phyloP scores from a whole-genome alignment of 106 monocot genomes.

The Dioscorea alata region DNA sequence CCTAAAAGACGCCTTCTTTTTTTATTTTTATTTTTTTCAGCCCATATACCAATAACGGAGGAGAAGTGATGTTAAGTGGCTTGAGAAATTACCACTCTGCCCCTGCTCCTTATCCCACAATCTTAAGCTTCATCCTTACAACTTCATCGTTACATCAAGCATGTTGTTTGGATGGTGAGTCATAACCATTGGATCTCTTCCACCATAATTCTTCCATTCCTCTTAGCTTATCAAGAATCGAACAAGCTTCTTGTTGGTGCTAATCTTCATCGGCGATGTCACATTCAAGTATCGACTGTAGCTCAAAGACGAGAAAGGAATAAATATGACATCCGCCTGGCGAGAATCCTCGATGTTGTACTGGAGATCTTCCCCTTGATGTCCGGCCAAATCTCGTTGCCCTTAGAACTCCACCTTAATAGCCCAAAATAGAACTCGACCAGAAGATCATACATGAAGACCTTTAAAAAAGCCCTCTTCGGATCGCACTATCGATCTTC shows the following conservation, averaged over 20 bases:
- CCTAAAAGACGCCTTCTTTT: no score
- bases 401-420: constrained; percentile 41
- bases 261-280: constrained; percentile 24
- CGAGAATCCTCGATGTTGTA: constrained; percentile 64
- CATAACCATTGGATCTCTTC: constrained; percentile 61
- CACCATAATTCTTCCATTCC: constrained; percentile 66
- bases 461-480: constrained; percentile 34
- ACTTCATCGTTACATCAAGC: constrained; percentile 48
- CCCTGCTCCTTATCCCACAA: no score
- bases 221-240: constrained; percentile 32
- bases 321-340: constrained; percentile 65
- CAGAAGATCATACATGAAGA: constrained; percentile 78
- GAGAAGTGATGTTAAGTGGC: no score
- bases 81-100: no score
- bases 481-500: constrained; percentile 30
- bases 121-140: no score
- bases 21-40: no score
- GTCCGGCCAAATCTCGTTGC: constrained; percentile 49
- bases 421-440: constrained; percentile 73
- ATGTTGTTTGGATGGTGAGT: constrained; percentile 84
- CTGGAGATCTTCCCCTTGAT: constrained; percentile 30
- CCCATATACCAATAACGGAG: no score
- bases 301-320: constrained; percentile 79
- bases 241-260: constrained; percentile 44
- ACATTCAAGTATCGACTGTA: constrained; percentile 59